Base-by-base conservation (phyloP, 2,329 filamentous ascomycete genomes). In the Tricladium varicosporioides region DNA sequence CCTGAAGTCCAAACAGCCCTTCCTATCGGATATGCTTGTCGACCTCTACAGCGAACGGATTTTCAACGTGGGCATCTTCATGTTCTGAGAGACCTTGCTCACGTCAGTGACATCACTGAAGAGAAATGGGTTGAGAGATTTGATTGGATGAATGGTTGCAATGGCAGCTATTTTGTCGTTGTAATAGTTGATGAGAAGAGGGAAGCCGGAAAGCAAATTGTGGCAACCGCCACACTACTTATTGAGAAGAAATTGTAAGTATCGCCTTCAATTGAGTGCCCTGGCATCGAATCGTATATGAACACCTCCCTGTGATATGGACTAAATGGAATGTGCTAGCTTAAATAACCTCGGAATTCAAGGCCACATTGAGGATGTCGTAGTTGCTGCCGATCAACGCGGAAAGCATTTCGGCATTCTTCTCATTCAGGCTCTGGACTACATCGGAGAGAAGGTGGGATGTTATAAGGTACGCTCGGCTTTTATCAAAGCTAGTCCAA, bases 341-440 rank as follows among this genome's bases (percentile, higher is more conserved):
- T 91, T 93, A 65, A 89, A 92, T 72, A 84, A 82, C 65, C 81
- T 93, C 50, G 89, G 89, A 48, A 77, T 86, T 19, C 92, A 96
- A 33, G 93, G 92, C 9, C 93, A 97, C 75, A 96, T 97, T 73
- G 93, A 97, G 73, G 93, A 97, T 73, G 96, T 97, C 71, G 92
- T 92, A 18, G 92, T 97, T 44, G 86, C 89, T 65, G 91, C 92
- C 75, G 89, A 93, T 68, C 91, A 97, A 76, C 93, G 97, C 74
- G 93, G 93, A 67, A 97, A 97, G 84, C 96, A 96, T 77, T 80
- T 97, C 48, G 93, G 93, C 5, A 78, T 96, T 70, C 82, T 90
- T 64, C 88, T 97, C 66, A 97, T 97, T 68, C 90, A 97, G 76
- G 91, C 92, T 7, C 81, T 97, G 70, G 92, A 97, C 75, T 87